Base-by-base conservation (phyloP, 2,329 filamentous ascomycete genomes). In the Raffaelea ambrosiae region DNA sequence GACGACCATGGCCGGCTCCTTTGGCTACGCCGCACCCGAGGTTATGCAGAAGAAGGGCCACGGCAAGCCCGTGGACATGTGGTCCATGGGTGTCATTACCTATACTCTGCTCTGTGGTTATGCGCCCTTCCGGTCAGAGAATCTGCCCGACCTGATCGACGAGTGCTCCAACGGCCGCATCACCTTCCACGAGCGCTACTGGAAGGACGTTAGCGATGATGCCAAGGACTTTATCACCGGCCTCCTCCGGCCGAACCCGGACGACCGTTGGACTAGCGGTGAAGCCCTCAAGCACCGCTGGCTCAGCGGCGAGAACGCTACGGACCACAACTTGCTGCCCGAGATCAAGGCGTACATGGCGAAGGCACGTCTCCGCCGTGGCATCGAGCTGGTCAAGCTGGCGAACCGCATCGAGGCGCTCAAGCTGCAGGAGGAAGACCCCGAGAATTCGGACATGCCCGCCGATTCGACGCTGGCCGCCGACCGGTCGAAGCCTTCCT, bases 1-100 rank as follows among this genome's bases (percentile, higher is more conserved):
- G 54, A 97, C 89, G 57, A 97, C 90, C 45, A 98, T 98, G 93
- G 93, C 93, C 40, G 93, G 93, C 40, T 97, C 93, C 0, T 97
- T 98, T 62, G 93, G 93, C 47, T 98, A 98, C 61, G 93, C 93
- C 19, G 93, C 93, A 2, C 93, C 93, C 9, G 93, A 98, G 66
- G 90, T 98, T 51, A 98, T 98, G 93, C 76, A 95, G 55, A 96
- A 96, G 74, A 83, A 88, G 62, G 93, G 93, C 19, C 94, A 98
- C 64, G 93, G 93, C 63, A 98, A 97, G 68, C 88, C 93, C 4
- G 93, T 97, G 31, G 93, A 98, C 63, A 95, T 98, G 88, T 98
- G 93, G 93, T 97, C 93, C 3, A 78, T 98, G 68, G 93, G 93
- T 53, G 93, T 98, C 60, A 98, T 98, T 61, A 97, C 93, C 39